A percentile compares a stretch with the other conserved stretches of the same genome.
These are phyloP conservation scores for Penicillium roqueforti DNA, from an alignment of 495 filamentous ascomycete species.

Conservation along the genomic window DNA sequence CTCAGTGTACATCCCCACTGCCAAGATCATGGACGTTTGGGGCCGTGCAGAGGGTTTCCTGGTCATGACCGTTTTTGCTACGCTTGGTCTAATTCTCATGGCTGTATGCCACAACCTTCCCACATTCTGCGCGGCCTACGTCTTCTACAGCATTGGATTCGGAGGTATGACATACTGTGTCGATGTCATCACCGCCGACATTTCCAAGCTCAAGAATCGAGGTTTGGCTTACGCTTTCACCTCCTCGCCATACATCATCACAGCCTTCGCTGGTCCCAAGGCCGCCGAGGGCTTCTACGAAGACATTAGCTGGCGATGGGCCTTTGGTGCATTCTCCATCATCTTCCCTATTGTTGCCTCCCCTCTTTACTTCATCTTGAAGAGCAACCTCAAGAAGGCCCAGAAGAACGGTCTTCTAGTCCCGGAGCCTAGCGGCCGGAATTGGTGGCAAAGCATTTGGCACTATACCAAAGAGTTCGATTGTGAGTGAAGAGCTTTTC, in stretches of 20 bases:
- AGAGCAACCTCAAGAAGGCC: constrained; percentile 51
- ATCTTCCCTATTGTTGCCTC: constrained; percentile 49
- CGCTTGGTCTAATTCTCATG: constrained; percentile 45
- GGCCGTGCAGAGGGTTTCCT: constrained; percentile 56
- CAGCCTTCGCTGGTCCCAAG: constrained; percentile 32
- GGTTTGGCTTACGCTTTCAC: constrained; percentile 54
- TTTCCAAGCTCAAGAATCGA: constrained; percentile 54
- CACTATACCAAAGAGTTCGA: constrained; percentile 56
- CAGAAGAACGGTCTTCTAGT: constrained; percentile 31
- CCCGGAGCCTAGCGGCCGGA: constrained; percentile 35
- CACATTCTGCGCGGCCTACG: constrained; percentile 47
- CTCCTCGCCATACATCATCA: constrained; percentile 48
- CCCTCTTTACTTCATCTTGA: constrained; percentile 46
- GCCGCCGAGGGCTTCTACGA: constrained; percentile 40
- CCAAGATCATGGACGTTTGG: constrained; percentile 66
- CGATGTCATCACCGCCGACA: constrained; percentile 57
- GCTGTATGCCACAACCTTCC: constrained; percentile 46
- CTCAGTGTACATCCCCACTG: constrained; percentile 50
- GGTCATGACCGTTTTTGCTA: constrained; percentile 35
- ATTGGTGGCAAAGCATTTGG: constrained; percentile 34
- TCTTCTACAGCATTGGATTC: constrained; percentile 49
- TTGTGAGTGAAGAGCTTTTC: constrained; percentile 20
- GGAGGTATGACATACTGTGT: constrained; percentile 53
- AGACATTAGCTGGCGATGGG: constrained; percentile 54
- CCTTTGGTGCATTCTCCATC: constrained; percentile 55